Evolutionary conservation across 2,329 filamentous ascomycete genomes (phyloP), one percentile per base, ranked within the genome.

Genomic region (Hypoxylon sp.): DNA sequence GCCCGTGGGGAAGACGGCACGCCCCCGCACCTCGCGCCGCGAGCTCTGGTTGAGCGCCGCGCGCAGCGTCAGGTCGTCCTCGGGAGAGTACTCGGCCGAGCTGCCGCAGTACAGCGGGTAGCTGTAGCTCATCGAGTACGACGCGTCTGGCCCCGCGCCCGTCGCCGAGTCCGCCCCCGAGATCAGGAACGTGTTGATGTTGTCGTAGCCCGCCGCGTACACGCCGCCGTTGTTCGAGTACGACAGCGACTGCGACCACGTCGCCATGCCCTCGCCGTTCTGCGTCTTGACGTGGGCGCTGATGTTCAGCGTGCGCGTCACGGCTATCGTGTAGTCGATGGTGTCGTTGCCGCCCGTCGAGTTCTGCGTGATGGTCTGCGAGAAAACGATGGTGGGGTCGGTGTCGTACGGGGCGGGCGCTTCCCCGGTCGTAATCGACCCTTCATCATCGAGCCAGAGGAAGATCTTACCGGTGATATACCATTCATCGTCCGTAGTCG

Each of bases 401-500:
- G 54, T 65, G 37, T 56, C 62, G 4, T 64, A 49, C 11, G 78
- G 60, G 1, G 31, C 69, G 1, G 78, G 77, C 9, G 69, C 41
- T 1, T 66, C 71, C 10, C 82, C 83, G 1, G 80, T 86, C 0
- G 85, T 87, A 49, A 84, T 70, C 15, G 78, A 80, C 7, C 72
- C 75, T 5, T 72, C 69, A 2, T 75, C 70, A 65, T 88, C 86
- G 0, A 88, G 78, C 85, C 90, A 95, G n/a, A 92, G 66, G 70
- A 95, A 94, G 9, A 94, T 79, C 72, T 93, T 95, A 33, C 89
- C 91, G 0, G 88, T 89, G 2, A 95, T 82, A 13, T 89, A 82
- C 91, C 91, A 95, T 67, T 85, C 85, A 49, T 79, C 82, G n/a
- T 80, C 83, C 2, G 89, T 84, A 0, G 79, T 80, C 18, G 81